A percentile compares a stretch with the other conserved stretches of the same genome.
Evolutionary conservation across 1,284 basidiomycete genomes (phyloP).

Genomic region (Ceratobasidium papillatum): DNA sequence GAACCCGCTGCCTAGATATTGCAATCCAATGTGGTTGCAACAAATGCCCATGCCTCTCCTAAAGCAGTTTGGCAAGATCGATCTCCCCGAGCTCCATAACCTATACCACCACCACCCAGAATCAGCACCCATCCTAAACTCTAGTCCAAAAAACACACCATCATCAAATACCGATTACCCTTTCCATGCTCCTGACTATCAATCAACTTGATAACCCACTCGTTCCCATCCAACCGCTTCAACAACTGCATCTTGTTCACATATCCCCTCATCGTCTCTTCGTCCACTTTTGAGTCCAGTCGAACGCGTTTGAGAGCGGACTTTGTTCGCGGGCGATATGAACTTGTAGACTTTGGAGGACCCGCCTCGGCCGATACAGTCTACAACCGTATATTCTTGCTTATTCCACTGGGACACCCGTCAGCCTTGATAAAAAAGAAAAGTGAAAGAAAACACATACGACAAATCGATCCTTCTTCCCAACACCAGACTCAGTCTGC

Average conservation of each 20-base stretch:
- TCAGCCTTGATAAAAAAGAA: constrained; percentile 19
- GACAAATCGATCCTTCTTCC: constrained; percentile 47
- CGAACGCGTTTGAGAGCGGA: constrained; percentile 92
- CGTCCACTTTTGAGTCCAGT: constrained; percentile 78
- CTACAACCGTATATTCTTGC: constrained; percentile 80
- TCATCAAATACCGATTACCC: constrained; percentile 71
- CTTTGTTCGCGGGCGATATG: constrained; percentile 74
- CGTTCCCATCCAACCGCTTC: constrained; percentile 86
- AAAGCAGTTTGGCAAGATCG: constrained; percentile 81
- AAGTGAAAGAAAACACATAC: constrained; percentile 31
- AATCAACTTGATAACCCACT: constrained; percentile 85
- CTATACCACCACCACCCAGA: constrained; percentile 53
- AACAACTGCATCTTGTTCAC: constrained; percentile 93
- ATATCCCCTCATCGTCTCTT: constrained; percentile 86
- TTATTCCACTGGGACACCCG: constrained; percentile 65
- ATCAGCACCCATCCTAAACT: too few relatives aligned
- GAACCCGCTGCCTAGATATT: constrained; percentile 93
- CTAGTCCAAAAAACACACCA: too few relatives aligned
- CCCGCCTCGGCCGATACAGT: constrained; percentile 90
- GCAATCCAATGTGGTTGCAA: constrained; percentile 92
- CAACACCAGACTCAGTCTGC: constrained; percentile 48
- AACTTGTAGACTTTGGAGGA: constrained; percentile 94
- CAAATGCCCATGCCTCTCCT: constrained; percentile 81
- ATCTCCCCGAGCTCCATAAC: constrained; percentile 95
- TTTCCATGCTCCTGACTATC: constrained; percentile 69